Evolutionary conservation across 148 eudicot genomes (phyloP), one percentile per base, ranked within the genome.

Genomic region (Dianthus caryophyllus): DNA sequence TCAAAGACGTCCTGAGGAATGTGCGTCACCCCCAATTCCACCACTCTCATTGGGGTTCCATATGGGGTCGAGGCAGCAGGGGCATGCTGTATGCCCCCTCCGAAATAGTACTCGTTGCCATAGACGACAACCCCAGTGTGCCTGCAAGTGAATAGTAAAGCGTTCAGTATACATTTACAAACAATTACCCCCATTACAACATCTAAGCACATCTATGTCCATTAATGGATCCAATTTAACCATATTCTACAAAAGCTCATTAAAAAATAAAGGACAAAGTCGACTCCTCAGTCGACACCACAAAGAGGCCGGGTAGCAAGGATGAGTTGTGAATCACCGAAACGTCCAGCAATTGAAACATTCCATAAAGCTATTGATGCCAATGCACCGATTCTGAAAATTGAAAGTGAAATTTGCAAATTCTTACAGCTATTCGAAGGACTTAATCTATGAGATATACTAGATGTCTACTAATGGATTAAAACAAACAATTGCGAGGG

Each of bases 61-160:
- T 95, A 90, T 2, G 80, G 97, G 13, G 97, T 85, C 48, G 78
- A 74, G 16, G 96, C 99, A 66, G 79, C 94, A 14, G 83, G 79
- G 58, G 58, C 67, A 52, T 87, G 85, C 64, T 95, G 97, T 70
- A 95, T 86, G 67, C 99, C 99, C 66, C 94, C 96, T 36, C 99
- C 97, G 63, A 88, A 95, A 65, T 75, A 95, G 76, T 95, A 95
- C 74, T 95, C 99, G 5, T 81, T 84, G 9, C 97, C 99, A 24
- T 90, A 95, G 39, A 90, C 97, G 49, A 90, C 99, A 46, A 95
- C 59, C 61, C 99, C 99, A 0, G 99, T 95, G 74, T 95, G 97
- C 99, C 99, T 95, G 72, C 68, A 66, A 66, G 7, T 22, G 31
- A 58, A 59, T 2, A 75, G 13, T 18, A 44, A 5, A 36, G 17